Evolutionary conservation across 2,329 filamentous ascomycete species (phyloP), one percentile per base, ranked within the genome.

Genomic region (Calonectria pauciramosa): DNA sequence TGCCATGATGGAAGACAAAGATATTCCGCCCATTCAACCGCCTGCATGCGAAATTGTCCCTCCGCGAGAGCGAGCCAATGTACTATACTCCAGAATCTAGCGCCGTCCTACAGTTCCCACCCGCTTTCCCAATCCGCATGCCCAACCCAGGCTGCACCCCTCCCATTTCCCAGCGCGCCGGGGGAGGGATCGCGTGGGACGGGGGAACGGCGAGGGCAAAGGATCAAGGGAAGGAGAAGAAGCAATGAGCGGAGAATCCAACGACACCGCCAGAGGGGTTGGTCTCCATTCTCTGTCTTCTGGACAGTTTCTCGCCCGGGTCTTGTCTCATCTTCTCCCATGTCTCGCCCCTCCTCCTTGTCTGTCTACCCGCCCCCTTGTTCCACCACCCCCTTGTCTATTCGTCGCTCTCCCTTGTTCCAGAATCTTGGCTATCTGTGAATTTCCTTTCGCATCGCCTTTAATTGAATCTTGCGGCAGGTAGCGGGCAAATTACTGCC

Each of bases 21-120:
- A 65, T 65, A 41, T 65, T 51, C 71, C 71, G 71, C 30, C 65
- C 66, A 73, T 64, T 73, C 59, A 70, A 64, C 56, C 28, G 38
- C 68, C 47, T 64, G 68, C 65, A 73, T 65, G 56, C 65, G 71
- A 73, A 69, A 73, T 73, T 73, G 59, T 69, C 66, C 16, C 30
- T 56, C 66, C 66, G 18, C 36, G 66, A 28, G 49, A 49, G 47
- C 64, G 41, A 54, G 47, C 49, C 65, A 51, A 30, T 54, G 32
- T 66, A 72, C 64, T 72, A 49, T 71, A 68, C 71, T 76, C 47
- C 59, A 67, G 54, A 76, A 73, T 70, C 70, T 80, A 76, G 78
- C 73, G 77, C 70, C 71, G 71, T 67, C 68, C 67, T 64, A 44
- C 71, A 49, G 36, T 64, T 68, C 67, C 73, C 75, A 71, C 74